These are phyloP conservation scores for Aspergillus latus DNA, from an alignment of 2,329 filamentous ascomycete genomes.

Conservation along the genomic window DNA sequence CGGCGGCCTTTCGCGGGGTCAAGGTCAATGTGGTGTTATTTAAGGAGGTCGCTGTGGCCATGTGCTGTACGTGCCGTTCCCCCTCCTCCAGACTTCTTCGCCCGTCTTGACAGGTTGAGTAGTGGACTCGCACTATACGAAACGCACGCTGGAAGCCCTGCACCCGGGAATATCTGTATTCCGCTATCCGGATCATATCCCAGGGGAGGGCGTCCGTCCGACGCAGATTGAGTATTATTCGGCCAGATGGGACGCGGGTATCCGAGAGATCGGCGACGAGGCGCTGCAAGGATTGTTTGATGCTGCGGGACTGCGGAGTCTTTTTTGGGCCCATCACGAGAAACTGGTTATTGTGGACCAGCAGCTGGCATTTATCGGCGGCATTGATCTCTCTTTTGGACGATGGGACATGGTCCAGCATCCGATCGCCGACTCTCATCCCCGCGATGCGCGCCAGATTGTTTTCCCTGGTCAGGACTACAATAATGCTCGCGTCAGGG, in stretches of 20 bases:
- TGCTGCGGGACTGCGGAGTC: background rate
- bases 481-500: background rate
- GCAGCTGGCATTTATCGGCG: background rate
- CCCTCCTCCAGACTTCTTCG: no score
- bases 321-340: slow-evolving; percentile 1
- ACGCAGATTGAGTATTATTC: background rate
- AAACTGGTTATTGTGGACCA: background rate
- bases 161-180: slow-evolving; percentile 1
- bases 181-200: background rate
- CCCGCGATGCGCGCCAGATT: background rate
- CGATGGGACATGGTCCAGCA: slow-evolving; percentile 1
- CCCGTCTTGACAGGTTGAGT: background rate
- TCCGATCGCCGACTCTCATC: background rate
- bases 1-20: background rate
- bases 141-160: background rate
- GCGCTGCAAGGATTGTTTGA: background rate
- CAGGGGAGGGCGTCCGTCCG: background rate
- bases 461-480: slow-evolving; percentile 1
- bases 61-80: background rate
- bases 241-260: background rate
- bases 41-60: background rate
- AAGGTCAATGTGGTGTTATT: background rate
- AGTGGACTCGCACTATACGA: background rate
- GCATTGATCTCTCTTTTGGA: background rate
- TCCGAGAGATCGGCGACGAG: background rate